These are phyloP conservation scores for Talaromyces sp. DNA, from an alignment of 2,329 filamentous ascomycete genomes.

Conservation along the genomic window DNA sequence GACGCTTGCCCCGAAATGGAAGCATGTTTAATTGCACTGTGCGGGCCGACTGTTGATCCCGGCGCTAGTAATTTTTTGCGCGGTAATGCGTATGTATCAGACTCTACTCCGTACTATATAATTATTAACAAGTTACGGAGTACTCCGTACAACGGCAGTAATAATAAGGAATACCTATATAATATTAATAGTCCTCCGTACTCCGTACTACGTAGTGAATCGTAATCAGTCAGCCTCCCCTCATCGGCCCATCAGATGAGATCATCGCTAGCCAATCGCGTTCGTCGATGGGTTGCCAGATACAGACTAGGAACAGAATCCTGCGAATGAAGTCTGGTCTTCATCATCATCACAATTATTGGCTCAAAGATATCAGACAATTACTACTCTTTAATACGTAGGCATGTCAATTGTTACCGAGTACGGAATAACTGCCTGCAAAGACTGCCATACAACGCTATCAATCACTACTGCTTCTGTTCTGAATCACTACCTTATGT, in stretches of 20 bases:
- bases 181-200: neutral
- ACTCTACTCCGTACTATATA: neutral
- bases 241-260: neutral
- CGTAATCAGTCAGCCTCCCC: neutral
- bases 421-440: neutral
- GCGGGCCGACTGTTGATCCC: neutral
- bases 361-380: neutral
- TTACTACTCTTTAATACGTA: neutral
- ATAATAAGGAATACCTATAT: neutral
- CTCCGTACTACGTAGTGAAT: too few species aligned
- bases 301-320: neutral
- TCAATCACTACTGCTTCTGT: neutral
- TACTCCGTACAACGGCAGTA: too few species aligned
- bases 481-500: neutral
- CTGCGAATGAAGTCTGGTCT: too few species aligned
- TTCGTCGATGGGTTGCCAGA: neutral
- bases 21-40: conserved; percentile 10
- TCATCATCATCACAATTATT: neutral
- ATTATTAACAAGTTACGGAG: too few species aligned
- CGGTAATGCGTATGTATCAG: neutral
- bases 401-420: neutral
- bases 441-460: neutral
- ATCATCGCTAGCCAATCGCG: neutral
- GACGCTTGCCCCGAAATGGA: conserved; percentile 4
- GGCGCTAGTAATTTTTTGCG: neutral